phyloP scores from a whole-genome alignment of 2,329 filamentous ascomycete genomes.

The Penicillium olsonii region DNA sequence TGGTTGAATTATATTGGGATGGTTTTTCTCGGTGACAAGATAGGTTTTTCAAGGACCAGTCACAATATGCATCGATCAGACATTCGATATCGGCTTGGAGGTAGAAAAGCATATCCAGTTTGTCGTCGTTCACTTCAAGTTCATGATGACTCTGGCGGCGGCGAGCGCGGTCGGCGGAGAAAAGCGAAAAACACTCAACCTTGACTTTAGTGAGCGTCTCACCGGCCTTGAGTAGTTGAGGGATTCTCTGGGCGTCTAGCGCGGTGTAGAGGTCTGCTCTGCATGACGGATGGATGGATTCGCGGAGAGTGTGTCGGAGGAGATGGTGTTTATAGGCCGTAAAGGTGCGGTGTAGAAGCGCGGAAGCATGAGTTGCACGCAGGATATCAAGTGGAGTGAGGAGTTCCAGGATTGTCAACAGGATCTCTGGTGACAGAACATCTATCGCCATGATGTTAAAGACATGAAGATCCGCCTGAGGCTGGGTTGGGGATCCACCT shows the following conservation, averaged over 20 bases:
- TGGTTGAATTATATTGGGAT: neutral
- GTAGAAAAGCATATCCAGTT: neutral
- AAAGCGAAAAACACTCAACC: conserved; percentile 1
- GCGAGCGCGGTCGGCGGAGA: neutral
- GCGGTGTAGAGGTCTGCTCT: neutral
- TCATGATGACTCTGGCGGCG: neutral
- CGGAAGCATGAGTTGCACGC: neutral
- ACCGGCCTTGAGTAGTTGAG: neutral
- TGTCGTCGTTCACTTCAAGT: neutral
- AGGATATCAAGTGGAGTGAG: neutral
- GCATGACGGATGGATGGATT: conserved; percentile 1
- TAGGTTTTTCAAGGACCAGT: neutral
- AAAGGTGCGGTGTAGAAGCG: neutral
- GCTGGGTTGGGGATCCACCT: neutral
- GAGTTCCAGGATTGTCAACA: neutral
- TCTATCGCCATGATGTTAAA: neutral
- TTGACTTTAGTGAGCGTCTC: neutral
- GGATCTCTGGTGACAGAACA: neutral
- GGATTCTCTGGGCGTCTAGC: neutral
- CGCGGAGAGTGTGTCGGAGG: neutral
- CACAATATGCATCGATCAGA: conserved; percentile 1
- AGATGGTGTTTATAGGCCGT: conserved; percentile 3
- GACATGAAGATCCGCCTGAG: neutral
- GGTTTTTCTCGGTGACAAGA: neutral
- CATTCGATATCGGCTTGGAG: neutral